Evolutionary conservation across 2,329 filamentous ascomycete genomes (phyloP), one percentile per base, ranked within the genome.

Genomic region (Colletotrichum sp.): DNA sequence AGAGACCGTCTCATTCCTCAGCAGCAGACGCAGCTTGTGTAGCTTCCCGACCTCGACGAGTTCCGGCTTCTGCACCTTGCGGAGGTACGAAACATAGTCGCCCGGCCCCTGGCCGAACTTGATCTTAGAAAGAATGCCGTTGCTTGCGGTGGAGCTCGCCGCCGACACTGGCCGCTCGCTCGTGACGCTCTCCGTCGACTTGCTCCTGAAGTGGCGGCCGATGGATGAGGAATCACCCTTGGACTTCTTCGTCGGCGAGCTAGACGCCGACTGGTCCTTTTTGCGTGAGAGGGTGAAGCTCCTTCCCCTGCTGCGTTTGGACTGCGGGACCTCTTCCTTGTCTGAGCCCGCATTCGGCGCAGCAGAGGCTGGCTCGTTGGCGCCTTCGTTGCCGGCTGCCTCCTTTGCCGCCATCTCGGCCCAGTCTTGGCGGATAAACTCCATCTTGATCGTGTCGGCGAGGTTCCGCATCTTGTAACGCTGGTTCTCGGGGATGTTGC

Each of bases 401-500:
- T 87, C 82, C 82, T 86, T 86, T 79, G 87, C 86, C 69, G 89
- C 89, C 85, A 90, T 93, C 83, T 94, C 94, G 8, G 91, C 92
- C 89, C 95, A 95, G 83, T 98, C 95, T 83, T 98, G 96, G 69
- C 94, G 93, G 80, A 99, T 96, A 81, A 99, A 98, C 82, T 99
- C 96, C 82, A 96, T 95, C 86, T 99, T 99, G 87, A 99, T 96
- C 44, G 95, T 94, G 78, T 95, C 91, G 78, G 95, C 95, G 76
- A 99, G 88, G 72, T 93, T 96, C 62, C 96, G 92, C 96, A 99
- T 98, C 86, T 98, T 98, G 84, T 96, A 95, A 71, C 96, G 91
- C 89, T 98, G 96, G 78, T 98, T 95, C 81, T 98, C 95, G 5
- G 96, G 96, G 71, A 99, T 98, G 81, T 99, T 98, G 78, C 96